Base-by-base conservation (phyloP, 2,329 filamentous ascomycete species). In the Zalaria sp. region DNA sequence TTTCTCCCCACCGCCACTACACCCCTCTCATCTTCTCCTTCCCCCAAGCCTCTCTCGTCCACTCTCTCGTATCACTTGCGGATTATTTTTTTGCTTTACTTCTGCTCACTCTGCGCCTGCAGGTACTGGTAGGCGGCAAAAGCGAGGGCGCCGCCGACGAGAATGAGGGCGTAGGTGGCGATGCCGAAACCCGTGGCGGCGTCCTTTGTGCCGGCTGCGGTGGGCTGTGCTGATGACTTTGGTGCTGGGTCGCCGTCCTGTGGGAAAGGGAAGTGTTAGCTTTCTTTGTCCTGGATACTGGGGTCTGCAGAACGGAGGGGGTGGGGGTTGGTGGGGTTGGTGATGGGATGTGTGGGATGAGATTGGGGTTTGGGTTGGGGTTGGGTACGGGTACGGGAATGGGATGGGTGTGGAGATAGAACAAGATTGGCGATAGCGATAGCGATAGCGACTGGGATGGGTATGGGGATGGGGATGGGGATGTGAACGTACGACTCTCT, bases 41-140 rank as follows among this genome's bases (percentile, higher is more conserved):
- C 29, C 29, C 7, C 29, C 29, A n/a, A 32, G n/a, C 29, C 7
- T 32, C 29, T 32, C 29, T 7, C 29, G 29, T 32, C 29, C 29
- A 32, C 7, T 32, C 29, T 32, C 29, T 7, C 29, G 29, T 32
- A 7, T n/a, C 7, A 32, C 29, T n/a, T n/a, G 29, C 7, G 7
- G 29, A 7, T 32, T 7, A 32, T 32, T 7, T n/a, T 7, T 32
- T 32, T n/a, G 29, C n/a, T 32, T 32, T 32, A 32, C 29, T 32
- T 32, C 7, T 7, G n/a, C 46, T 55, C 47, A 44, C 52, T 44
- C 40, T 71, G 64, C 60, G 71, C 66, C 69, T 89, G 79, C 54
- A 93, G 63, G 71, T 91, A 93, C 65, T 88, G 81, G 73, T 89
- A 95, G 55, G 74, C 83, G 53, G 74, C 75, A 68, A 85, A 96